phyloP scores from a whole-genome alignment of 495 filamentous ascomycete genomes.

The Cenococcum geophilum region DNA sequence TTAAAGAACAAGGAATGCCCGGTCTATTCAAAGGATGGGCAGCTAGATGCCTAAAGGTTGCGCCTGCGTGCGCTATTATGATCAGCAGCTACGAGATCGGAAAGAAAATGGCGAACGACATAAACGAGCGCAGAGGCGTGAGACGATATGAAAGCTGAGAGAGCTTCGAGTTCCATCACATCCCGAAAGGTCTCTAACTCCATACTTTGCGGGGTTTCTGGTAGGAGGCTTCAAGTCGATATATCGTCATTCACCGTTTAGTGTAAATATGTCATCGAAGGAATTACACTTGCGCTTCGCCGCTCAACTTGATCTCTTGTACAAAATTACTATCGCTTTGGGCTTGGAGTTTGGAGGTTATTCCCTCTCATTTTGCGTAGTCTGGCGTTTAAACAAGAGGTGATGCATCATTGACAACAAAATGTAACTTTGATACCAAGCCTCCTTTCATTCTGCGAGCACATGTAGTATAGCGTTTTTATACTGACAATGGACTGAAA shows the following conservation, averaged over 20 bases:
- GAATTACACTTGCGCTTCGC: neutral
- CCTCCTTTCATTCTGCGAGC: too few species aligned
- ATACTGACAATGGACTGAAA: too few species aligned
- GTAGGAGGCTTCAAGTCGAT: too few species aligned
- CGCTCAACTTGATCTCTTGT: neutral
- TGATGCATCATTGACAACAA: neutral
- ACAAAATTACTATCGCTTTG: neutral
- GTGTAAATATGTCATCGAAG: neutral
- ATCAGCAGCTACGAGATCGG: conserved; percentile 96
- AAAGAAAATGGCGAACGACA: conserved; percentile 74
- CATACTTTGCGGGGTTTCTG: neutral
- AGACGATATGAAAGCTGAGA: neutral
- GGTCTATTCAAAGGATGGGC: conserved; percentile 89
- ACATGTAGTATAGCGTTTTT: neutral
- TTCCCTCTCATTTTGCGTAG: neutral
- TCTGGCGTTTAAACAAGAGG: neutral
- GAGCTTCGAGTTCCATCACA: too few species aligned
- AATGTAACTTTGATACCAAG: neutral
- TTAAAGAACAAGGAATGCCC: conserved; percentile 67
- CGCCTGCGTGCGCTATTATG: conserved; percentile 98
- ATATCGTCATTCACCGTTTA: neutral
- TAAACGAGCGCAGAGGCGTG: conserved; percentile 57
- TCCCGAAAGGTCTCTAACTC: neutral
- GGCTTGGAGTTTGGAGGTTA: neutral
- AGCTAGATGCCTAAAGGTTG: conserved; percentile 86